These are phyloP conservation scores for Vanilla planifolia DNA, from an alignment of 106 monocot species.

Conservation along the genomic window DNA sequence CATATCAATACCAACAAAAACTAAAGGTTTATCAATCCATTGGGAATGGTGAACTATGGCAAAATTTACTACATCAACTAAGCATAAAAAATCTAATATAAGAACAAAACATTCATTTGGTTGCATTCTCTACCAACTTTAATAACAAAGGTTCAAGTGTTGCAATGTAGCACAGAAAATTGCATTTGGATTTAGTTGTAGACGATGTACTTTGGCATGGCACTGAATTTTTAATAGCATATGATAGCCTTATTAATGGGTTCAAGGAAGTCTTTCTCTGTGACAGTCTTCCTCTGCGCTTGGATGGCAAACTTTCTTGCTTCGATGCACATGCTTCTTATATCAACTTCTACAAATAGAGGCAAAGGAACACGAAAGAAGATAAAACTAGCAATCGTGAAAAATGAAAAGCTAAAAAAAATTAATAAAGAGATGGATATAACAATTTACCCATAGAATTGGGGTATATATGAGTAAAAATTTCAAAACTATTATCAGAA, in stretches of 20 bases:
- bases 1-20: no score
- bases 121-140: no score
- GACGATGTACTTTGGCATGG: conserved; percentile 96
- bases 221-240: conserved; percentile 96
- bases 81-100: no score
- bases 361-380: background rate
- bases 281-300: conserved; percentile 90
- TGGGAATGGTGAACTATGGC: no score
- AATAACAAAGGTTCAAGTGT: no score
- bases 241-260: conserved; percentile 97
- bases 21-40: no score
- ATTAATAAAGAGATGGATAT: background rate
- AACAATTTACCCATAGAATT: conserved; percentile 79
- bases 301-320: conserved; percentile 93
- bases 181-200: no score
- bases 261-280: conserved; percentile 95
- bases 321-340: conserved; percentile 97
- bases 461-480: conserved; percentile 92
- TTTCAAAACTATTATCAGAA: no score
- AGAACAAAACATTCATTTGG: no score
- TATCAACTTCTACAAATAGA: conserved; percentile 82
- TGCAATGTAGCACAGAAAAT: no score
- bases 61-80: no score
- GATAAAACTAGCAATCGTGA: background rate
- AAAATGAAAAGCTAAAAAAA: background rate